A percentile compares a stretch with the other conserved stretches of the same genome.
These are phyloP conservation scores for Avena atlantica DNA, from an alignment of 176 grass and related monocot genomes.

Conservation along the genomic window DNA sequence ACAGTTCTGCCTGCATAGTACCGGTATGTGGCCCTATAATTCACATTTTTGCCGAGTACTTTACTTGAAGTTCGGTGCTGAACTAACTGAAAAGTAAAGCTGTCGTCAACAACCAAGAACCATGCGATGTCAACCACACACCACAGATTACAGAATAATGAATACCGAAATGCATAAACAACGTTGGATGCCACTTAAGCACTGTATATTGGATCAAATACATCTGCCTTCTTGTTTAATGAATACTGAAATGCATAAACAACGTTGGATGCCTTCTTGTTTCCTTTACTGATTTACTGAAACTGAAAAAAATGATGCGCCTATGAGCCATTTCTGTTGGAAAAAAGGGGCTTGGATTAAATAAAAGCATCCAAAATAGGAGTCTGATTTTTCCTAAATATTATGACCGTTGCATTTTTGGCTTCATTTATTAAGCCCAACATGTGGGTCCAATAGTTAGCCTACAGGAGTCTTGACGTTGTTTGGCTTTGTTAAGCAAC, in stretches of 20 bases:
- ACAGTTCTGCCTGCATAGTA: not conserved
- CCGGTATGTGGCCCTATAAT: not conserved
- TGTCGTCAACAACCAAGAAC: not conserved
- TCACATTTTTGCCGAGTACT: not conserved
- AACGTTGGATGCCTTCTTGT: too few relatives aligned
- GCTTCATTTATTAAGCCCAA: not conserved
- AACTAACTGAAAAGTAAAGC: conserved; percentile 12
- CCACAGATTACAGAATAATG: not conserved
- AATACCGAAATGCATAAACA: not conserved
- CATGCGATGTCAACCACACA: not conserved
- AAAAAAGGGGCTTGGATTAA: not conserved
- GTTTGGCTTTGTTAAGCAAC: not conserved
- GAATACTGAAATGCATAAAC: not conserved
- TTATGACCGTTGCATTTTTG: not conserved
- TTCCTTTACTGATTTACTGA: not conserved
- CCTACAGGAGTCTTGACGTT: not conserved
- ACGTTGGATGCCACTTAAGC: not conserved
- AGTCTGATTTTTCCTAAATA: not conserved
- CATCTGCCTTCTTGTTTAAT: not conserved
- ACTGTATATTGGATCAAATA: not conserved
- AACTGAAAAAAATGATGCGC: not conserved
- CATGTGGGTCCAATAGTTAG: not conserved
- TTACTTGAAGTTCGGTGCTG: not conserved
- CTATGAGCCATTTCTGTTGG: not conserved
- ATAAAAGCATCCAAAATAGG: not conserved